phyloP scores from a whole-genome alignment of 2,329 filamentous ascomycete genomes.

The Calonectria pteridis region DNA sequence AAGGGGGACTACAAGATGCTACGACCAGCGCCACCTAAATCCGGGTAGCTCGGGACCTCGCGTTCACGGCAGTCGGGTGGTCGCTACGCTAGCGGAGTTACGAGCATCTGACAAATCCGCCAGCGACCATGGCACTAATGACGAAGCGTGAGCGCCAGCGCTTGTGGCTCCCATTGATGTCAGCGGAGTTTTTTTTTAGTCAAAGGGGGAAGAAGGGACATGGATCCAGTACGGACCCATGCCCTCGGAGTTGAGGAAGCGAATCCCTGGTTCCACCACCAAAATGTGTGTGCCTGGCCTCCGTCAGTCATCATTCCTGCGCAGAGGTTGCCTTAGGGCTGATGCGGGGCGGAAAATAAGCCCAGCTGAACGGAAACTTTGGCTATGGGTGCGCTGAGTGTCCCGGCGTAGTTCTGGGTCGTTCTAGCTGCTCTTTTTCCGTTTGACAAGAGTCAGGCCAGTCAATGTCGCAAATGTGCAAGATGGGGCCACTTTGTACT shows the following conservation, averaged over 20 bases:
- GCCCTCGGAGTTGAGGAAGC: not conserved
- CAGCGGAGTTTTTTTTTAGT: not conserved
- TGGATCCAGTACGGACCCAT: not conserved
- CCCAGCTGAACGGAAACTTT: not conserved
- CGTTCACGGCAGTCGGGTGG: not conserved
- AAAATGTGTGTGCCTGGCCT: not conserved
- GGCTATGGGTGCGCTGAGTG: not conserved
- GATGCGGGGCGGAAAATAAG: not conserved
- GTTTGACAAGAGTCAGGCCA: not conserved
- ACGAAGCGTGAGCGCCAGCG: not conserved
- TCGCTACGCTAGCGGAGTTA: constrained; percentile 4
- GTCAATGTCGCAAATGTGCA: not conserved
- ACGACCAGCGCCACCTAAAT: not conserved
- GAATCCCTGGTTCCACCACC: not conserved
- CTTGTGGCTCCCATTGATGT: not conserved
- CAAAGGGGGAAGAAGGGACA: not conserved
- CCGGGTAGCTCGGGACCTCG: constrained; percentile 2
- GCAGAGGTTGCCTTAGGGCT: not conserved
- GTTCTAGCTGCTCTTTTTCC: not conserved
- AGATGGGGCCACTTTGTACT: not conserved
- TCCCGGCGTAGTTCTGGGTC: not conserved
- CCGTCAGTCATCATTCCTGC: not conserved
- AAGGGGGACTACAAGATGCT: not conserved
- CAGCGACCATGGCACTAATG: not conserved
- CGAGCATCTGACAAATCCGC: constrained; percentile 6